Evolutionary conservation across 306 rosid genomes (phyloP), one percentile per base, ranked within the genome.

Genomic region (Spatholobus suberectus): DNA sequence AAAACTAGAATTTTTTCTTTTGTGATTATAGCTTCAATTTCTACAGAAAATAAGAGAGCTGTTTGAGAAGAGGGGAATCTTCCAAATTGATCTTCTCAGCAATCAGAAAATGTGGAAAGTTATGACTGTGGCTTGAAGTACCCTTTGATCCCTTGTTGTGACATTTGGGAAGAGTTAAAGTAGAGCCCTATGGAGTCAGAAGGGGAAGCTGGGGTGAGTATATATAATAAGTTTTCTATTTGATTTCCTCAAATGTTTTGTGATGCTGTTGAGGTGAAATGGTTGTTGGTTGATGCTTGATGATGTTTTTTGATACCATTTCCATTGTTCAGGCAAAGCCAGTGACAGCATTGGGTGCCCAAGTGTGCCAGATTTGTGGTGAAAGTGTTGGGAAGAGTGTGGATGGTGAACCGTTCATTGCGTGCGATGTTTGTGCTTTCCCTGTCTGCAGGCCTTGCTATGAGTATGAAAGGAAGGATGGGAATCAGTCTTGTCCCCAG

Each of bases 401-500:
- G 51, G 90, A 88, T 38, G 96, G 97, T 4, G 97, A 96, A 17
- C 88, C 91, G 2, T 96, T 96, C 75, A 71, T 82, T 54, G 99
- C 99, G 0, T 96, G 99, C 61, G 84, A 88, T 38, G 88, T 86
- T 57, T 96, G 99, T 18, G 89, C 94, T 10, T 94, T 96, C 66
- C 98, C 97, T 57, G 99, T 96, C 14, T 96, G 99, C 79, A 79
- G 98, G 84, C 96, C 94, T 4, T 96, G 99, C 87, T 96, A 96
- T 77, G 99, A 96, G 90, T 96, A 93, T 66, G 99, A 96, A 85
- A 90, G 99, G 89, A 96, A 96, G 86, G 97, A 96, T 85, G 99
- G 99, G 67, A 94, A 90, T 52, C 96, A 89, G 82, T 92, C 91
- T 61, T 96, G 99, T 78, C 99, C 98, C 11, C 98, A 96, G 65